These are phyloP conservation scores for Aspergillus baeticus DNA, from an alignment of 495 filamentous ascomycete genomes.

Conservation along the genomic window DNA sequence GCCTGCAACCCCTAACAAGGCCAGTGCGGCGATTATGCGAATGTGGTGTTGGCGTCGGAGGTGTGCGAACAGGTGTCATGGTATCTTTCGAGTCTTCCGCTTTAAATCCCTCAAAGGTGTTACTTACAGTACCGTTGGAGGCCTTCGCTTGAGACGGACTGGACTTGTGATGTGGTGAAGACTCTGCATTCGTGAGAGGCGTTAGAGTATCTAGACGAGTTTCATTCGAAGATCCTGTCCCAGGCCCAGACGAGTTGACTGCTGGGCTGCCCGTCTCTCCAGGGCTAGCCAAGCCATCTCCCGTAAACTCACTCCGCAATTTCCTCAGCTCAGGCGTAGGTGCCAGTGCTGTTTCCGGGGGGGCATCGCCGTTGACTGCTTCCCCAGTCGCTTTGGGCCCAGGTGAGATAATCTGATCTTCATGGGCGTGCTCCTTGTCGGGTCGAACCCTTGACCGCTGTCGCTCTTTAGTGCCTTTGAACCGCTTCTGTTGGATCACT, in stretches of 20 bases:
- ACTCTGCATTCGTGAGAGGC: constrained; percentile 73
- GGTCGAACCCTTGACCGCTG: constrained; percentile 32
- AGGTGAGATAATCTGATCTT: constrained; percentile 1
- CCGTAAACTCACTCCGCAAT: constrained; percentile 34
- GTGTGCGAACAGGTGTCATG: constrained; percentile 51
- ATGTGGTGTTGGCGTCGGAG: constrained; percentile 48
- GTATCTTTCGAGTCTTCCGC: constrained; percentile 26
- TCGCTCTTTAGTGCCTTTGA: constrained; percentile 41
- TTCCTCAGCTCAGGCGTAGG: constrained; percentile 12
- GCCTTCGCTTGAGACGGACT: constrained; percentile 49
- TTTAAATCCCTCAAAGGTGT: constrained; percentile 15
- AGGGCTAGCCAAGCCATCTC: constrained; percentile 65
- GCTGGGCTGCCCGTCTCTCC: constrained; percentile 61
- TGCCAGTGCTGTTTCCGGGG: constrained; percentile 13
- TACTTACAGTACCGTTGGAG: constrained; percentile 22
- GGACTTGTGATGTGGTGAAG: constrained; percentile 64
- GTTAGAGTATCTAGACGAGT: constrained; percentile 60
- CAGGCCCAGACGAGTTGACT: constrained; percentile 47
- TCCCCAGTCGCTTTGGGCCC: constrained; percentile 11
- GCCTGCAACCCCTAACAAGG: constrained; percentile 65
- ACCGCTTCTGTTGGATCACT: constrained; percentile 56
- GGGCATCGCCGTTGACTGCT: constrained; percentile 4
- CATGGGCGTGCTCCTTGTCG: constrained; percentile 21
- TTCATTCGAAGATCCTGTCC: constrained; percentile 47
- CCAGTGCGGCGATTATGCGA: constrained; percentile 61